Base-by-base conservation (phyloP, 805 yeast genomes). In the Myxozyma vanderwaltii region DNA sequence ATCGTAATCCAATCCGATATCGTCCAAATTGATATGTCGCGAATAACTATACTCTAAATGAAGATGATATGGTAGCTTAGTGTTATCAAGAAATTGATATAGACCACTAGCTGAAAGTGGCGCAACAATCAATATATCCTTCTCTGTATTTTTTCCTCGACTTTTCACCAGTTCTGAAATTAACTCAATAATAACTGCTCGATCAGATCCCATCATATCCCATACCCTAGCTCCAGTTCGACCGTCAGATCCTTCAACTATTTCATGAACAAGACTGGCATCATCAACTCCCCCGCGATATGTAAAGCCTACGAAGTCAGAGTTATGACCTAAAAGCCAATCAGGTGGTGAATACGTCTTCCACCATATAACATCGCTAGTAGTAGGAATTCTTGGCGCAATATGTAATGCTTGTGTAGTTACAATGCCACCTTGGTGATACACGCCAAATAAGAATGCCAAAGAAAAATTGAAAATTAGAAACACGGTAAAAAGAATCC, bases 291-390 rank as follows among this genome's bases (percentile, higher is more conserved):
- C 56, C 7, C 61, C 59, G 40, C 49, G 71, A 47, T 69, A 69
- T 8, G 63, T 53, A 47, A 67, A 71, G 0, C 69, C 60, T 10
- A 60, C 67, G 62, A 24, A 27, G 12, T 51, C 39, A 15, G 51
- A 33, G 8, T 39, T 29, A 13, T 21, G 40, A 4, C 78, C 80
- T 67, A 86, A 74, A 57, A 92, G 71, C 96, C 96, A 94, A 3
- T 89, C 81, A 2, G 99, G 98, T 0, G 98, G 97, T 3, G 89
- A 82, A 67, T 92, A 94, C 0, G 97, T 90, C 71, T 90, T 84
- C 98, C 98, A 92, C 90, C 96, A 92, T 4, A 92, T 69, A 0
- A 82, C 75, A 0, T 79, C 59, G n/a, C 51, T 19, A 2, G 58
- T 60, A 13, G 53, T 73, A 2, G 71, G 54, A 2, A 74, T 70